Base-by-base conservation (phyloP, 768 basidiomycete species). In the Neoboletus brunneissimus region DNA sequence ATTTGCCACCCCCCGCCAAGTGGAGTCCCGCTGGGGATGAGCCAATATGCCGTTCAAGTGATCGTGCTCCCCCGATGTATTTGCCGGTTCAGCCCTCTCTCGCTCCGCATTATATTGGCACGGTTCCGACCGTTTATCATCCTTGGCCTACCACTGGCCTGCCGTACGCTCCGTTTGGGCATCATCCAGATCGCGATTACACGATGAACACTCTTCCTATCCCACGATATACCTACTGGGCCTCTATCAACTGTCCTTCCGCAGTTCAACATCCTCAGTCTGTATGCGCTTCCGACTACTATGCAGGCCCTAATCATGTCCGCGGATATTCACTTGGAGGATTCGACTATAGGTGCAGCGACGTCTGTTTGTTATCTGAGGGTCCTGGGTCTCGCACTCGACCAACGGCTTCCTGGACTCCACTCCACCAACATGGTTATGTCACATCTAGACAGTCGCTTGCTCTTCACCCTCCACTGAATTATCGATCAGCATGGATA, bases 11-110 rank as follows among this genome's bases (percentile, higher is more conserved):
- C 23, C 89, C 89, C 23, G 84, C 89, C 3, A 85, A 85, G 69
- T 91, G 89, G 89, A 89, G 88, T 64, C 89, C 89, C 47, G 80
- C 84, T 13, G 86, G 79, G n/a, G 88, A 89, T 62, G 89, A 90
- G 62, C 89, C 87, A 18, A 81, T 91, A 55, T 70, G 81, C 31
- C 80, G 84, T 34, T 77, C 81, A 51, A 72, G 75, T 51, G 80
- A 77, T 61, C 76, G 84, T 51, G 68, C 69, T 41, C 80, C 73
- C 54, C 82, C 81, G 2, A 80, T 84, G 42, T 90, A 90, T 55
- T 75, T 87, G 42, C 87, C 86, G 16, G 82, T 86, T 32, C 85
- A 83, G 53, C 77, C 86, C 18, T 70, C 81, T 20, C 68, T 78
- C 31, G 63, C 74, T 25, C 67, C 75, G 32, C 74, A 71, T 51